Conservation (phyloP, 1,284 basidiomycete species). For the Ceratobasidium sp. region DNA sequence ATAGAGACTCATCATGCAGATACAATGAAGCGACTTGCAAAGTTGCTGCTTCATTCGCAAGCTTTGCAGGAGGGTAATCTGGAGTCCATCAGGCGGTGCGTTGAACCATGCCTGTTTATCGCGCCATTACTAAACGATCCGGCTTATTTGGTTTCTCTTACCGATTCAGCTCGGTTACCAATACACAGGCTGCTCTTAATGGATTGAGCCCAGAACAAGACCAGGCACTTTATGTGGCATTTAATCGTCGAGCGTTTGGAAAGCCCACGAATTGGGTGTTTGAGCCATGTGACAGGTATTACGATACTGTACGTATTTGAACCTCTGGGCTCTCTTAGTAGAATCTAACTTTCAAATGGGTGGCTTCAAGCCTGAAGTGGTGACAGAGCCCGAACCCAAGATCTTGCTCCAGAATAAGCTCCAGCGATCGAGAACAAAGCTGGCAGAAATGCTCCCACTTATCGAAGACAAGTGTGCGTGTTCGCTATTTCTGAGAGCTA, state of each 20-base stretch:
- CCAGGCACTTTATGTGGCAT: constrained; percentile 74
- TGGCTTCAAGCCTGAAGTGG: constrained; percentile 65
- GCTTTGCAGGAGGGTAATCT: constrained; percentile 66
- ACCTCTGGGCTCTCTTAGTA: constrained; percentile 20
- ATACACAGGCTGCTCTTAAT: constrained; percentile 61
- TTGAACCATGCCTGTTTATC: too few relatives aligned
- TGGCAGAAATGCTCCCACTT: constrained; percentile 67
- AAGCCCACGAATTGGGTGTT: constrained; percentile 74
- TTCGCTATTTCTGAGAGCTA: constrained; percentile 1
- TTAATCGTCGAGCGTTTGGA: constrained; percentile 73
- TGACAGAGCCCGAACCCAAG: constrained; percentile 72
- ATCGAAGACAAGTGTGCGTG: constrained; percentile 71
- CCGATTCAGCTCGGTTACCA: constrained; percentile 62
- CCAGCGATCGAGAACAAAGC: constrained; percentile 65
- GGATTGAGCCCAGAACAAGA: constrained; percentile 67
- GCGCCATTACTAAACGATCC: not conserved
- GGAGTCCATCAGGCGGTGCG: constrained; percentile 48
- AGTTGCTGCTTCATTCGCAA: constrained; percentile 67
- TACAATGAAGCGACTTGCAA: constrained; percentile 65
- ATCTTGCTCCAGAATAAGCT: constrained; percentile 81
- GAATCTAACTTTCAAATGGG: constrained; percentile 1
- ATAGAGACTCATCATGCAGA: constrained; percentile 72
- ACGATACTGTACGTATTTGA: constrained; percentile 71
- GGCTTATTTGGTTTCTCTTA: too few relatives aligned
- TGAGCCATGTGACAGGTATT: constrained; percentile 77